Conservation (phyloP, 371 early-diverging fungal species). For the Syncephalastrum contaminatum region DNA sequence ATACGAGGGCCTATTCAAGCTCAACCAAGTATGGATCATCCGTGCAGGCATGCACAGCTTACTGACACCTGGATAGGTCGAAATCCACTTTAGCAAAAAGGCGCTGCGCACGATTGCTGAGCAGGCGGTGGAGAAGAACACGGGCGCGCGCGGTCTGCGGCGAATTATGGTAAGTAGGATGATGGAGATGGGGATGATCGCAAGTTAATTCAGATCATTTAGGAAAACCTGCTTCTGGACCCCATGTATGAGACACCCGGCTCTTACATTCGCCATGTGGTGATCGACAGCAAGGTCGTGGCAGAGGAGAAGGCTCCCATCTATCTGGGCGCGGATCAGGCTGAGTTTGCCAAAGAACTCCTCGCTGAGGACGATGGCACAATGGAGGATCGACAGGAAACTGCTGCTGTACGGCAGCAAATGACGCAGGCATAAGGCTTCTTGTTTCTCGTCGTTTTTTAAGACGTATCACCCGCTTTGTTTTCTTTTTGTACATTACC, state of each 20-base stretch:
- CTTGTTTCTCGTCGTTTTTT: slow-evolving; percentile 10
- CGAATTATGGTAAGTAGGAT: slow-evolving; percentile 67
- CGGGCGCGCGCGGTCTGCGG: slow-evolving; percentile 88
- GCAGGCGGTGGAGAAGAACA: slow-evolving; percentile 78
- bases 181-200: too few relatives aligned
- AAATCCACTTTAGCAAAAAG: slow-evolving; percentile 69
- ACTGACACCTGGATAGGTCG: slow-evolving; percentile 20
- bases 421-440: slow-evolving; percentile 22
- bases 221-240: slow-evolving; percentile 73
- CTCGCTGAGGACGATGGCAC: slow-evolving; percentile 36
- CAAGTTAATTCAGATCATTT: not conserved
- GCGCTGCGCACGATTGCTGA: slow-evolving; percentile 74
- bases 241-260: slow-evolving; percentile 85
- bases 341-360: slow-evolving; percentile 26
- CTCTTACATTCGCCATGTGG: slow-evolving; percentile 66
- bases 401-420: slow-evolving; percentile 10
- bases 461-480: slow-evolving; percentile 1
- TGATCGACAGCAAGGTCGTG: slow-evolving; percentile 69
- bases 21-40: slow-evolving; percentile 53
- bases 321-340: slow-evolving; percentile 64
- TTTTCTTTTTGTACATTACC: slow-evolving; percentile 8
- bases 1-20: slow-evolving; percentile 73
- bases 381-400: slow-evolving; percentile 2
- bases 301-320: slow-evolving; percentile 56
- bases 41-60: not conserved